phyloP scores from a whole-genome alignment of 192 early-diverging fungal species.

The Backusella mclennaniae region DNA sequence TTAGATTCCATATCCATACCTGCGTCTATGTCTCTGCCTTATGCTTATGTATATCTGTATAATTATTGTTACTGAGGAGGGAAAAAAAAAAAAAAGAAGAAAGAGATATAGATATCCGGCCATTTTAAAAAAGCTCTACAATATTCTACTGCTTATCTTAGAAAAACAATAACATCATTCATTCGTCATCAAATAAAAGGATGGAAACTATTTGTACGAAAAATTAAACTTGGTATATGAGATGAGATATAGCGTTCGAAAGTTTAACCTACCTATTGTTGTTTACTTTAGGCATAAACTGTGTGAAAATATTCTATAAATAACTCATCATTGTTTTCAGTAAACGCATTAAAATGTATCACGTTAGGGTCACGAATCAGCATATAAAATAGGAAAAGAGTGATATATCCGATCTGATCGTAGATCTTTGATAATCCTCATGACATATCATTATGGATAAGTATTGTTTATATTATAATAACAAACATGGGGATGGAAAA shows the following conservation, averaged over 20 bases:
- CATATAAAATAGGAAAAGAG: not conserved
- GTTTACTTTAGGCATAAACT: not conserved
- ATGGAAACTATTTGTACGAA: not conserved
- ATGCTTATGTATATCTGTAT: too few relatives aligned
- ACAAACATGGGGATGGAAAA: not conserved
- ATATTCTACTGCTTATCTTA: not conserved
- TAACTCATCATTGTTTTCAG: not conserved
- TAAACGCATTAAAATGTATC: not conserved
- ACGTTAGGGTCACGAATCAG: not conserved
- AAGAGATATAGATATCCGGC: not conserved
- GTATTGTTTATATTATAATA: not conserved
- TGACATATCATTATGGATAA: not conserved
- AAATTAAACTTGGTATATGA: not conserved
- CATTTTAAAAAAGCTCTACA: not conserved
- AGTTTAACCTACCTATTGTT: not conserved
- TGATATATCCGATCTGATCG: not conserved
- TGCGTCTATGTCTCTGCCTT: not conserved
- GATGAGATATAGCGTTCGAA: not conserved
- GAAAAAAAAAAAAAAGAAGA: not conserved
- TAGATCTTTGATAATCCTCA: not conserved
- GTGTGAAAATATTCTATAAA: not conserved
- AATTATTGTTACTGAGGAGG: too few relatives aligned
- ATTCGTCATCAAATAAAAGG: not conserved
- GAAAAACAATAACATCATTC: not conserved
- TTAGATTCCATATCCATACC: not conserved